Evolutionary conservation across 225 moss, liverwort and hornwort species (phyloP).

Genomic region (Thuidium tamariscinum): DNA sequence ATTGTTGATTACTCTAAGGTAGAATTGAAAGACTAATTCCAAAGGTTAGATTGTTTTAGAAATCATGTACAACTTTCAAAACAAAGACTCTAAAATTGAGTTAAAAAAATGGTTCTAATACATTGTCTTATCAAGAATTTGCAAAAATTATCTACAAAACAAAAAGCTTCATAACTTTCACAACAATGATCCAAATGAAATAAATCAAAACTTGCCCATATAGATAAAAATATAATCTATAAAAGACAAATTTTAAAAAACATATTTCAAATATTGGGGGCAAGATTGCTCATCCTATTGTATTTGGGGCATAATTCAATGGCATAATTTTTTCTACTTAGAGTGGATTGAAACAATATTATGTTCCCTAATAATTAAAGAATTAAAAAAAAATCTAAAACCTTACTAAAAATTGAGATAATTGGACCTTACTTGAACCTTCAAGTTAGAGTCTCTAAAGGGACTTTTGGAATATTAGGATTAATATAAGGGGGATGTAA

Average conservation of each 20-base stretch:
- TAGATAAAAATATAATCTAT: not conserved
- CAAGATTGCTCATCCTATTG: fast-evolving
- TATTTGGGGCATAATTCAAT: not conserved
- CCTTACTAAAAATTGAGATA: not conserved
- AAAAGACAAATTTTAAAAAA: not conserved
- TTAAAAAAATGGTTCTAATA: not conserved
- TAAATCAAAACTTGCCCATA: not conserved
- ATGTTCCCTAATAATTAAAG: fast-evolving
- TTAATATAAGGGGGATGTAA: not conserved
- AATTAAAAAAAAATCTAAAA: not conserved
- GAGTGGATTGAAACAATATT: not conserved
- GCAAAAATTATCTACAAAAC: fast-evolving
- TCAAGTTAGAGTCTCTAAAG: fast-evolving
- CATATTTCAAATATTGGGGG: not conserved
- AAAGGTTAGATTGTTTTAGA: not conserved
- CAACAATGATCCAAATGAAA: not conserved
- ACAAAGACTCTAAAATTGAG: not conserved
- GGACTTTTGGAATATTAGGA: fast-evolving
- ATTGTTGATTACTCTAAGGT: not conserved
- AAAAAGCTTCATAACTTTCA: not conserved
- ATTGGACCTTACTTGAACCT: fast-evolving
- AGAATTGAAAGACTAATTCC: not conserved
- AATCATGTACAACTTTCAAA: not conserved
- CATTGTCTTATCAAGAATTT: not conserved
- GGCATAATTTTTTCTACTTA: not conserved